phyloP scores from a whole-genome alignment of 805 yeast genomes.

The Candida vartiovaarae region DNA sequence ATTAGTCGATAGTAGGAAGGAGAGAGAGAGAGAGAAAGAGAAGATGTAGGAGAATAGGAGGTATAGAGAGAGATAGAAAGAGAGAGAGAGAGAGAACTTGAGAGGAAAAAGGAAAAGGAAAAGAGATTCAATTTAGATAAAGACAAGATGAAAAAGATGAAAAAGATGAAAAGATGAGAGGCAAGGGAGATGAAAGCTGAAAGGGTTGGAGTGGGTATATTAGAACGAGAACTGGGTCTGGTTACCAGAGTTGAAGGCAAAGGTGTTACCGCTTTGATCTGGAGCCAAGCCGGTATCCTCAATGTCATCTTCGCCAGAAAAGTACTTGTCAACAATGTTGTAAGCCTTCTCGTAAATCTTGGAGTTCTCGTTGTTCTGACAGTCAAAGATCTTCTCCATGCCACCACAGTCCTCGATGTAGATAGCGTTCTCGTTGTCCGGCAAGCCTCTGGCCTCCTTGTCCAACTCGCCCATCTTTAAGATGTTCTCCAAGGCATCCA shows the following conservation, averaged over 20 bases:
- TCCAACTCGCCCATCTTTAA: slow-evolving; percentile 92
- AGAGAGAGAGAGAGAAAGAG: slow-evolving; percentile 1
- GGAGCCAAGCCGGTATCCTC: slow-evolving; percentile 77
- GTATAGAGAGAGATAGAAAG: background rate
- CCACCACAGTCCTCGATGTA: slow-evolving; percentile 98
- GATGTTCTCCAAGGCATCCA: slow-evolving; percentile 92
- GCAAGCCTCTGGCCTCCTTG: slow-evolving; percentile 63
- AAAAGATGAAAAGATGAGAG: background rate
- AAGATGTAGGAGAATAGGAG: background rate
- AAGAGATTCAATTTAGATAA: background rate
- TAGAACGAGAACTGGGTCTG: slow-evolving; percentile 29
- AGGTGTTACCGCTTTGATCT: slow-evolving; percentile 72
- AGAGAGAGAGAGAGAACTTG: background rate
- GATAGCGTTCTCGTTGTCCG: slow-evolving; percentile 80
- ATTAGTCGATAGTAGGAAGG: background rate
- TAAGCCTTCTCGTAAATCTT: slow-evolving; percentile 89
- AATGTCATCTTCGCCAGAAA: slow-evolving; percentile 70
- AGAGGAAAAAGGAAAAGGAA: background rate
- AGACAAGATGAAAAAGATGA: background rate
- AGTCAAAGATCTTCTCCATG: slow-evolving; percentile 88
- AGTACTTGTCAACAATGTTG: slow-evolving; percentile 83
- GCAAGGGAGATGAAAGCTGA: background rate
- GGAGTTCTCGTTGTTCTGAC: slow-evolving; percentile 88
- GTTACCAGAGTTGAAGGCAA: slow-evolving; percentile 74
- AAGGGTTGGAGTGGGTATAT: background rate